Evolutionary conservation across 208 protist species (phyloP).

Genomic region (Wallacemonas sp.): DNA sequence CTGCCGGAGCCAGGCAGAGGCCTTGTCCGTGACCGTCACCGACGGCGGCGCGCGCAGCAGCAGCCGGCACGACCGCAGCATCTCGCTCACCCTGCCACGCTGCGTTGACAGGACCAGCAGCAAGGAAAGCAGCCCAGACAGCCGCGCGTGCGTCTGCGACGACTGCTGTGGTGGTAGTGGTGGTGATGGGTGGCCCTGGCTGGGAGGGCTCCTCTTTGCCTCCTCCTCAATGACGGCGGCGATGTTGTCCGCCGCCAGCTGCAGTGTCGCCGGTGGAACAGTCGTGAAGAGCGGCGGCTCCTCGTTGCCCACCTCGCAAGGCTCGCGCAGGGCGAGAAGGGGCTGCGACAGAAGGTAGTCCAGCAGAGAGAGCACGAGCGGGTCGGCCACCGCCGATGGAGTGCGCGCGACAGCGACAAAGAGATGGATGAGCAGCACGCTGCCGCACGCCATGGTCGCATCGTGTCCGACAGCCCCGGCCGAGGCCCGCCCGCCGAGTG

Average conservation of each 20-base stretch:
- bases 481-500: conserved; percentile 9
- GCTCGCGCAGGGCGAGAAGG: conserved; percentile 71
- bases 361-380: conserved; percentile 64
- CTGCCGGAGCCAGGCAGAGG: neutral
- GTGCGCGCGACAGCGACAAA: conserved; percentile 45
- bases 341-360: conserved; percentile 73
- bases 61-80: conserved; percentile 59
- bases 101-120: conserved; percentile 75
- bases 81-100: conserved; percentile 69
- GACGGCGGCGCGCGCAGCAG: conserved; percentile 51
- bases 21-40: neutral
- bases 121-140: conserved; percentile 58
- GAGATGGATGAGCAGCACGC: conserved; percentile 77
- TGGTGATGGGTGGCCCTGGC: neutral
- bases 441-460: conserved; percentile 78
- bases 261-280: conserved; percentile 56
- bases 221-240: conserved; percentile 41
- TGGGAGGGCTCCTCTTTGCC: neutral
- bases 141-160: neutral
- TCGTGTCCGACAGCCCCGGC: conserved; percentile 33
- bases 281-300: conserved; percentile 17
- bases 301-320: neutral
- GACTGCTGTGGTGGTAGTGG: neutral
- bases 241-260: conserved; percentile 65
- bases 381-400: conserved; percentile 40